Evolutionary conservation across 768 basidiomycete species (phyloP).

Genomic region (Russula dissimulans): DNA sequence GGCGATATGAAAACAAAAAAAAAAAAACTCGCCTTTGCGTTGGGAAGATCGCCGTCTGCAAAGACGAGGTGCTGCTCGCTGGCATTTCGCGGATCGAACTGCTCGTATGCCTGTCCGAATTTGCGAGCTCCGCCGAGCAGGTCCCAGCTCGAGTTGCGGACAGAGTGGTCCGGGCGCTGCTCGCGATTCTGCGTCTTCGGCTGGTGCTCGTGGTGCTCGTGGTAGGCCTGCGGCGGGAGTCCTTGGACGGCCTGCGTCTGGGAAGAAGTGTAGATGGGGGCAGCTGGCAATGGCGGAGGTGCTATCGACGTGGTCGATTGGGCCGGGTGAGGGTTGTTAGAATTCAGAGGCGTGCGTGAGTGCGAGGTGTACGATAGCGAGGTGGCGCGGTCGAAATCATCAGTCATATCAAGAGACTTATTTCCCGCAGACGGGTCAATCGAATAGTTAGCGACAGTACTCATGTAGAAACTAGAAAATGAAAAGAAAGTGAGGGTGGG

Average conservation of each 20-base stretch:
- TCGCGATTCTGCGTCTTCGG: not conserved
- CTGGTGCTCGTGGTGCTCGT: not conserved
- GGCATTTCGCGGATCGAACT: conserved; percentile 47
- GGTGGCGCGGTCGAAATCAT: conserved; percentile 5
- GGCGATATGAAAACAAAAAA: too few relatives aligned
- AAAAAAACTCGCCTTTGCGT: conserved; percentile 32
- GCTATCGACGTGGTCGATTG: not conserved
- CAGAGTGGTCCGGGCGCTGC: not conserved
- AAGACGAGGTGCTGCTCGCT: conserved; percentile 43
- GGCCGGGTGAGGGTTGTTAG: not conserved
- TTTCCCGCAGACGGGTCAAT: not conserved
- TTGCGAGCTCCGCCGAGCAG: conserved; percentile 40
- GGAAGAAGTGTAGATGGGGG: not conserved
- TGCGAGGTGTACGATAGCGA: conserved; percentile 10
- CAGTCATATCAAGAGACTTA: not conserved
- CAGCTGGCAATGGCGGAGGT: not conserved
- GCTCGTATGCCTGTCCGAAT: conserved; percentile 47
- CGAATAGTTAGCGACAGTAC: not conserved
- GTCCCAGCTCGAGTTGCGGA: conserved; percentile 39
- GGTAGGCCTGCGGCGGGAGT: not conserved
- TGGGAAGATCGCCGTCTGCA: conserved; percentile 54
- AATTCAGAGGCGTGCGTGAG: conserved; percentile 6
- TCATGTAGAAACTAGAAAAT: not conserved
- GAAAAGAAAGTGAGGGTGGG: not conserved
- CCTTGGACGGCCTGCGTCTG: conserved; percentile 1